Evolutionary conservation across 2,329 filamentous ascomycete species (phyloP), one percentile per base, ranked within the genome.

Genomic region (Waltergamsia citrina): DNA sequence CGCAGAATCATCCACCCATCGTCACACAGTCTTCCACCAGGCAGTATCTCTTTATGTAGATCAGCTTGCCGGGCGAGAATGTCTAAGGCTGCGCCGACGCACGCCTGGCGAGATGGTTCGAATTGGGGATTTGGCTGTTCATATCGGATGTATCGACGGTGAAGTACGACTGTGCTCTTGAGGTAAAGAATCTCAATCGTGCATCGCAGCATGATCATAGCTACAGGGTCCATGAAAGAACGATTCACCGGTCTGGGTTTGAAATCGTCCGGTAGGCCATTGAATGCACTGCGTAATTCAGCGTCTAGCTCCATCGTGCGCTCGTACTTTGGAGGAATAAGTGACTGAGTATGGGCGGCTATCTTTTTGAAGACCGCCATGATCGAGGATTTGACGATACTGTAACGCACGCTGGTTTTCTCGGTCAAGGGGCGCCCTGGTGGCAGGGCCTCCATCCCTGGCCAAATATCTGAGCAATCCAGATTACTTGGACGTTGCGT

Each of bases 161-260:
- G 71, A 18, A 75, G 54, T 17, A 77, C 65, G 41, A 69, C 72
- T 6, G 67, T 62, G 41, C 59, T 59, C 48, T 75, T 76, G 37
- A 73, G 63, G 43, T 69, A 72, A 18, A 76, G 49, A 5, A 67
- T 53, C 4, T 59, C 60, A 5, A 76, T 48, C 2, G 67, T 69
- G 35, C 70, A 71, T 5, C 70, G 59, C 42, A 75, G 70, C 18
- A 74, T 62, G 10, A 75, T 42, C 10, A 55, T 44, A n/a, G 40
- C 33, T 2, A 67, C 59, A 3, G 63, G 50, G 33, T 74, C 70
- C 14, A 62, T 62, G 18, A 72, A 51, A 32, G 61, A 63, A 33
- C 69, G 57, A 3, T 63, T 60, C 11, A 72, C 51, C 2, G 66
- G 57, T 16, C 54, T 56, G 17, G 69, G 53, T 39, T 55, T 60